phyloP scores from a whole-genome alignment of 352 stramenopile genomes.

The Phytophthora hibernalis region DNA sequence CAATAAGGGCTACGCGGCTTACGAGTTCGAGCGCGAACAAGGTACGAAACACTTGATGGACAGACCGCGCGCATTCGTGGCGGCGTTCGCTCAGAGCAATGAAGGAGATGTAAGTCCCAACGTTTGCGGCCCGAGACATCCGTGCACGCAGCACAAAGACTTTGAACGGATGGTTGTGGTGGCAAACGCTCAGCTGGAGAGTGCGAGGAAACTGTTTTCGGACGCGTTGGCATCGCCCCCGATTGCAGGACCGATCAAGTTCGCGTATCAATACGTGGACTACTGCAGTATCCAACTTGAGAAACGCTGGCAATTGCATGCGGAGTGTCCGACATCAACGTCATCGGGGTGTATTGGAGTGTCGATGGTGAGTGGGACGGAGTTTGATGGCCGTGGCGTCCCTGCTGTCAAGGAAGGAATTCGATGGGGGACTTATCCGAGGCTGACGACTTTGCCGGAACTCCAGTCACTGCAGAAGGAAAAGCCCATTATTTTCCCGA shows the following conservation, averaged over 20 bases:
- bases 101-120: conserved; percentile 94
- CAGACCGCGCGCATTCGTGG: conserved; percentile 88
- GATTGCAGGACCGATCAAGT: conserved; percentile 52
- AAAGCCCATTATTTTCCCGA: conserved; percentile 84
- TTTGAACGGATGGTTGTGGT: conserved; percentile 86
- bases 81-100: conserved; percentile 94
- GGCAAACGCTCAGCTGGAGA: conserved; percentile 74
- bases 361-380: conserved; percentile 85
- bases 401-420: conserved; percentile 67
- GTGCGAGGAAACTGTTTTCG: conserved; percentile 64
- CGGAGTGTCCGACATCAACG: conserved; percentile 69
- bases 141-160: conserved; percentile 75
- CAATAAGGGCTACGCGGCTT: conserved; percentile 93
- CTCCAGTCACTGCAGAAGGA: conserved; percentile 80
- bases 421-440: conserved; percentile 72
- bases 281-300: conserved; percentile 69
- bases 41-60: conserved; percentile 86
- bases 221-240: conserved; percentile 44
- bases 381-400: conserved; percentile 79
- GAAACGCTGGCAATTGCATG: conserved; percentile 73
- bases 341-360: conserved; percentile 84
- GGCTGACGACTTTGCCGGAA: conserved; percentile 76
- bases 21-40: conserved; percentile 88
- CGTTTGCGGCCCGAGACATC: conserved; percentile 79
- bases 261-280: conserved; percentile 83